Evolutionary conservation across 768 basidiomycete genomes (phyloP).

Genomic region (Kwoniella sp.): DNA sequence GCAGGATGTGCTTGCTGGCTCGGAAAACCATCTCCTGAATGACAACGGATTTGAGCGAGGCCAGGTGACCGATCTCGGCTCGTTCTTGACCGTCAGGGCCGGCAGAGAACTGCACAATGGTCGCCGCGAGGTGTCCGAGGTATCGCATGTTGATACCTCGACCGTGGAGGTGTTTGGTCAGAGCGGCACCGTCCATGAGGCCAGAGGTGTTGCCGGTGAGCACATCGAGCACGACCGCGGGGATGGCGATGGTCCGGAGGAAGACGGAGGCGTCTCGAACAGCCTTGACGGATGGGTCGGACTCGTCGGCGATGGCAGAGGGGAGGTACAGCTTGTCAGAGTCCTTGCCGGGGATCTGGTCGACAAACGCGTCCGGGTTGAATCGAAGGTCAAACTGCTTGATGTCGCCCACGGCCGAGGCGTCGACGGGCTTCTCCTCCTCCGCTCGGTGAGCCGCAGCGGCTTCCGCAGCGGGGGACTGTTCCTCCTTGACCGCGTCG

Average conservation of each 20-base stretch:
- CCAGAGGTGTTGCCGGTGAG: slow-evolving; percentile 41
- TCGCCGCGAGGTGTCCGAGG: slow-evolving; percentile 50
- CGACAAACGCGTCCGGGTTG: slow-evolving; percentile 55
- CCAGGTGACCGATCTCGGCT: slow-evolving; percentile 29
- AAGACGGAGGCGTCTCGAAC: slow-evolving; percentile 53
- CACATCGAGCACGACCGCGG: slow-evolving; percentile 48
- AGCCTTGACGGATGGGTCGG: slow-evolving; percentile 50
- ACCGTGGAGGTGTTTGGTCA: slow-evolving; percentile 50
- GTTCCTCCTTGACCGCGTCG: slow-evolving; percentile 17
- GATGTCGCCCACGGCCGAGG: slow-evolving; percentile 30
- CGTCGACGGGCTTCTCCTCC: slow-evolving; percentile 46
- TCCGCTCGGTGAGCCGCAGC: slow-evolving; percentile 31
- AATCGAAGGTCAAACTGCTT: slow-evolving; percentile 51
- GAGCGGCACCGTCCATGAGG: slow-evolving; percentile 50
- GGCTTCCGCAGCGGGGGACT: slow-evolving; percentile 24
- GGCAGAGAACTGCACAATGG: slow-evolving; percentile 42
- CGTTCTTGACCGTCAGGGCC: slow-evolving; percentile 31
- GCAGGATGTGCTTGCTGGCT: slow-evolving; percentile 52
- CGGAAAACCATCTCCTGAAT: slow-evolving; percentile 53
- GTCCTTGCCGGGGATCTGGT: slow-evolving; percentile 35
- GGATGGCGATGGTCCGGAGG: slow-evolving; percentile 50
- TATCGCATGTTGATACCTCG: slow-evolving; percentile 55
- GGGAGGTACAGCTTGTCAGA: slow-evolving; percentile 24
- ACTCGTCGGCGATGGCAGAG: slow-evolving; percentile 46
- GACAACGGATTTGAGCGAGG: slow-evolving; percentile 45